Conservation (phyloP, 1,284 basidiomycete genomes). For the Puccinia hordei region DNA sequence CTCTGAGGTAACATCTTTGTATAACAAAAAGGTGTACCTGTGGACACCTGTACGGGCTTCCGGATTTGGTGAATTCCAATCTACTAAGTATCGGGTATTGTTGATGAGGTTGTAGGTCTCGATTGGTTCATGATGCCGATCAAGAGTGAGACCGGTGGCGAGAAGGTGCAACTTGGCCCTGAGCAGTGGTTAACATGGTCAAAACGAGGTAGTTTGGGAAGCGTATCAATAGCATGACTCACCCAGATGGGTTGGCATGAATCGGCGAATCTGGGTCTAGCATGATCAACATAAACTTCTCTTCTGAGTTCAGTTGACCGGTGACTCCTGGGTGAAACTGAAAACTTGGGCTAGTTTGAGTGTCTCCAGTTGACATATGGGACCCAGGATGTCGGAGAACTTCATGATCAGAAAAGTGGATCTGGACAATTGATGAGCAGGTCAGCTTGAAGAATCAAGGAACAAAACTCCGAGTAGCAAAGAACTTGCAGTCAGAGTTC, state of each 20-base stretch:
- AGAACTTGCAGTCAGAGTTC: slow-evolving; percentile 3
- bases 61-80: slow-evolving; percentile 7
- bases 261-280: slow-evolving; percentile 27
- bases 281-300: slow-evolving; percentile 9
- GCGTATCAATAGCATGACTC: neutral
- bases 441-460: neutral
- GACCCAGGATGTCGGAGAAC: slow-evolving; percentile 6
- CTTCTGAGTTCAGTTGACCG: neutral
- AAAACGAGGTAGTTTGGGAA: neutral
- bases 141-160: slow-evolving; percentile 4
- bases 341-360: neutral
- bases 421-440: neutral
- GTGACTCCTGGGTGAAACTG: neutral
- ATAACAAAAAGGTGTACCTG: slow-evolving; percentile 15
- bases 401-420: slow-evolving; percentile 2
- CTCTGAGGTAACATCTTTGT: neutral
- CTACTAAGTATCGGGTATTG: neutral
- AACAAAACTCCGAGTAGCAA: neutral
- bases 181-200: neutral
- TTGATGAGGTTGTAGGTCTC: slow-evolving; percentile 23
- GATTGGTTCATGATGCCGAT: neutral
- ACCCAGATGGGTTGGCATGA: slow-evolving; percentile 32
- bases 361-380: neutral
- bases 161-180: slow-evolving; percentile 26
- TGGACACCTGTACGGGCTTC: slow-evolving; percentile 4